Evolutionary conservation across 2,329 filamentous ascomycete species (phyloP).

Genomic region (Ophiostoma angusticollis): DNA sequence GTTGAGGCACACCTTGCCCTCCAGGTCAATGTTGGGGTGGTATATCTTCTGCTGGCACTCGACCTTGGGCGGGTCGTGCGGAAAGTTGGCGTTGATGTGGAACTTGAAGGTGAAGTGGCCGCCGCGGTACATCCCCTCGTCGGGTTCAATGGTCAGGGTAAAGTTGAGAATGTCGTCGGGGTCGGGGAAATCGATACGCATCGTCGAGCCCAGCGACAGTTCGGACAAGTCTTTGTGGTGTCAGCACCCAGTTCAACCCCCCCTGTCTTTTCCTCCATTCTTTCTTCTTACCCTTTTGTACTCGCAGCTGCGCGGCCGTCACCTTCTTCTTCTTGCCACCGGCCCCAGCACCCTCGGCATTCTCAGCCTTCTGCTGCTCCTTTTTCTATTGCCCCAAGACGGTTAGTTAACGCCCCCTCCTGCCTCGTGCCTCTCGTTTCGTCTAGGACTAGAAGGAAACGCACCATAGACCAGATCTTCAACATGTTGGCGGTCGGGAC

Average conservation of each 20-base stretch:
- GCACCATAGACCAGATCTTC: conserved; percentile 99
- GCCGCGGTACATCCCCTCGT: conserved; percentile 79
- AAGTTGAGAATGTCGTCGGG: conserved; percentile 81
- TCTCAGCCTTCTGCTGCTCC: conserved; percentile 89
- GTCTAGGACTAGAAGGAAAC: neutral
- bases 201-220: conserved; percentile 63
- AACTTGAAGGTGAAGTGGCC: conserved; percentile 85
- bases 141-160: conserved; percentile 66
- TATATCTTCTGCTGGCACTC: conserved; percentile 98
- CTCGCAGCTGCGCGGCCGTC: conserved; percentile 84
- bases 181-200: conserved; percentile 71
- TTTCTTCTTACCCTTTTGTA: conserved; percentile 66
- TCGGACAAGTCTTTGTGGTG: conserved; percentile 57
- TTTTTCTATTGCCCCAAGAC: conserved; percentile 71
- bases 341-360: conserved; percentile 52
- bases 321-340: conserved; percentile 96
- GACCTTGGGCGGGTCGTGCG: conserved; percentile 94
- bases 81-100: conserved; percentile 86
- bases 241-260: conserved; percentile 1
- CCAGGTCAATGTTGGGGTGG: conserved; percentile 95
- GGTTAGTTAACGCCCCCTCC: no score
- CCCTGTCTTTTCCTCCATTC: neutral
- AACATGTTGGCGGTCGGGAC: conserved; percentile 55
- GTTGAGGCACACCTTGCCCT: conserved; percentile 96
- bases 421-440: neutral